Evolutionary conservation across 208 protist species (phyloP).

Genomic region (Leishmania gerbilli): DNA sequence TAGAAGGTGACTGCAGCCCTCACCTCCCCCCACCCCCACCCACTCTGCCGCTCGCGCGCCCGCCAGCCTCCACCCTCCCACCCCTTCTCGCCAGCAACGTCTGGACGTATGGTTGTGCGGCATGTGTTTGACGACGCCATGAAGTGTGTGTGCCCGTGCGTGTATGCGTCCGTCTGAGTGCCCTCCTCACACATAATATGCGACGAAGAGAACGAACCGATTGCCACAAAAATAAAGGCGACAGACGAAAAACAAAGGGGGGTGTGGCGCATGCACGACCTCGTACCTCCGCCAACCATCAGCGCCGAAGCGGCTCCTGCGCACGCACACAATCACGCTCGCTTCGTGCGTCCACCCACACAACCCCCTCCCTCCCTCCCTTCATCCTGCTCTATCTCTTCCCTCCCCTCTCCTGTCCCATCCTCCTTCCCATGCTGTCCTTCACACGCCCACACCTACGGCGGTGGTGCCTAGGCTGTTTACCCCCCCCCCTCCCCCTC

Average conservation of each 20-base stretch:
- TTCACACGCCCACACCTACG: neutral
- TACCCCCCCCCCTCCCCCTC: neutral
- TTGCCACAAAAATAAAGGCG: neutral
- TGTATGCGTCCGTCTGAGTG: too few species aligned
- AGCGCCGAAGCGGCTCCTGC: neutral
- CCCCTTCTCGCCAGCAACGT: neutral
- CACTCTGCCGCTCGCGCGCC: neutral
- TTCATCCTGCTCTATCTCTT: neutral
- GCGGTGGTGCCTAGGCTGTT: neutral
- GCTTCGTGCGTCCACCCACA: neutral
- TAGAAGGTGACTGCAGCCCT: conserved; percentile 12
- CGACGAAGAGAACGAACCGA: neutral
- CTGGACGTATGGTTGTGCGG: neutral
- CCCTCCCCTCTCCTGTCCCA: neutral
- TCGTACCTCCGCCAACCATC: neutral
- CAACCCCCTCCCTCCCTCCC: neutral
- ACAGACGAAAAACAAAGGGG: neutral
- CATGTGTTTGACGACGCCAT: neutral
- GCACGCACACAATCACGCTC: neutral
- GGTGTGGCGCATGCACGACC: neutral
- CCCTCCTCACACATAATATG: neutral
- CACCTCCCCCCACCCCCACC: neutral
- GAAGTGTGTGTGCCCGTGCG: neutral
- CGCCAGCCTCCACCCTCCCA: neutral
- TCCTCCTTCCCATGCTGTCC: neutral